Evolutionary conservation across 2,329 filamentous ascomycete species (phyloP).

Genomic region (Triangularia setosa): DNA sequence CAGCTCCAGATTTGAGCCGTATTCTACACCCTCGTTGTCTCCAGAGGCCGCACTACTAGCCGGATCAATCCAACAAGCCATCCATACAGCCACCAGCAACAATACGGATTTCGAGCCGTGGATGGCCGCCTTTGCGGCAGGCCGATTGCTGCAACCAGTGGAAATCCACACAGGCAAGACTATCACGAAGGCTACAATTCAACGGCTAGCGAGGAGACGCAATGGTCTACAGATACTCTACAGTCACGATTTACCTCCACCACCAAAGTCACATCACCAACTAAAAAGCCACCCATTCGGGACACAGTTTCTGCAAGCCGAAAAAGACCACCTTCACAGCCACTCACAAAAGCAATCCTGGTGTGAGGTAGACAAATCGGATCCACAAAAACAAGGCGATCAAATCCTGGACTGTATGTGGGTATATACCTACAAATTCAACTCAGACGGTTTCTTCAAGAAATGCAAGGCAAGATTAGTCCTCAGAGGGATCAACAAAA

Average conservation of each 20-base stretch:
- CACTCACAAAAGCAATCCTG: not conserved
- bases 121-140: conserved; percentile 5
- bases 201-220: not conserved
- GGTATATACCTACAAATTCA: conserved; percentile 23
- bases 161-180: not conserved
- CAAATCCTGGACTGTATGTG: conserved; percentile 11
- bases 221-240: conserved; percentile 6
- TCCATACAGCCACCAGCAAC: not conserved
- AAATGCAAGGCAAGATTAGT: conserved; percentile 4
- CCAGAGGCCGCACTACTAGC: conserved; percentile 2
- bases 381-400: not conserved
- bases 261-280: conserved; percentile 6
- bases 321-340: conserved; percentile 3
- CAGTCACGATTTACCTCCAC: not conserved
- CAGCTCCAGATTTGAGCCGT: not conserved
- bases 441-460: conserved; percentile 16
- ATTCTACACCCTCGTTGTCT: conserved; percentile 1
- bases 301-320: not conserved
- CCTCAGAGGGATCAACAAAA: conserved; percentile 13
- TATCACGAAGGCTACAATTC: conserved; percentile 2
- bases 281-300: conserved; percentile 4
- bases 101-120: not conserved
- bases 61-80: conserved; percentile 5
- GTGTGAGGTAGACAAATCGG: not conserved
- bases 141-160: conserved; percentile 2